Conservation (phyloP, 345 rosid species). For the Noccaea caerulescens region DNA sequence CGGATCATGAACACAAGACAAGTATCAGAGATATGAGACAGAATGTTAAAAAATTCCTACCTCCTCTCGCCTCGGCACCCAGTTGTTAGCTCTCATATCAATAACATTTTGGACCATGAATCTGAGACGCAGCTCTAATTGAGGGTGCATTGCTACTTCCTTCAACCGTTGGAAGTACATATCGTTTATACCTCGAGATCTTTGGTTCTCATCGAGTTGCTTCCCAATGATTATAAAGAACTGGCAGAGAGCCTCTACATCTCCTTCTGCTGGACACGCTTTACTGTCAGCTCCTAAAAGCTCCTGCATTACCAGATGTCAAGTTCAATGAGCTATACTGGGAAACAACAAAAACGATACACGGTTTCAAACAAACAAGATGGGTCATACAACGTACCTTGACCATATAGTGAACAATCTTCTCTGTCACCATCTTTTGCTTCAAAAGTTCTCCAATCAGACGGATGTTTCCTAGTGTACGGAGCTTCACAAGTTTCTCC, state of each 20-base stretch:
- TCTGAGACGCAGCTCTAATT: constrained; percentile 69
- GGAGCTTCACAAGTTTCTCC: constrained; percentile 71
- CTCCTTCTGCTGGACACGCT: constrained; percentile 76
- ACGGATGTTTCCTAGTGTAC: constrained; percentile 87
- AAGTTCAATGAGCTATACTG: constrained; percentile 3
- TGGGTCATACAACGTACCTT: constrained; percentile 48
- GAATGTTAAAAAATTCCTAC: constrained; percentile 40
- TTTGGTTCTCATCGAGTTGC: constrained; percentile 77
- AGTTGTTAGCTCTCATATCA: constrained; percentile 71
- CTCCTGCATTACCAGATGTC: constrained; percentile 53
- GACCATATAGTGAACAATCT: constrained; percentile 80
- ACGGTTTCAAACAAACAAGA: neutral
- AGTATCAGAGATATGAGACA: neutral
- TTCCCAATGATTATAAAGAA: constrained; percentile 79
- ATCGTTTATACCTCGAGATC: constrained; percentile 69
- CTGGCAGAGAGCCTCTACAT: constrained; percentile 88
- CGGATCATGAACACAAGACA: neutral
- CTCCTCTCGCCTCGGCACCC: constrained; percentile 99
- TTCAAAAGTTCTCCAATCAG: constrained; percentile 91
- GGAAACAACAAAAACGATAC: neutral
- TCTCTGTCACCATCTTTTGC: constrained; percentile 94
- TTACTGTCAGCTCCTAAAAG: constrained; percentile 67
- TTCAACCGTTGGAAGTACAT: constrained; percentile 65
- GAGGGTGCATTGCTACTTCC: constrained; percentile 61
- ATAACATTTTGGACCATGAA: constrained; percentile 80